Evolutionary conservation across 78 protist genomes (phyloP).

Genomic region (Dictyostelium capitatum): DNA sequence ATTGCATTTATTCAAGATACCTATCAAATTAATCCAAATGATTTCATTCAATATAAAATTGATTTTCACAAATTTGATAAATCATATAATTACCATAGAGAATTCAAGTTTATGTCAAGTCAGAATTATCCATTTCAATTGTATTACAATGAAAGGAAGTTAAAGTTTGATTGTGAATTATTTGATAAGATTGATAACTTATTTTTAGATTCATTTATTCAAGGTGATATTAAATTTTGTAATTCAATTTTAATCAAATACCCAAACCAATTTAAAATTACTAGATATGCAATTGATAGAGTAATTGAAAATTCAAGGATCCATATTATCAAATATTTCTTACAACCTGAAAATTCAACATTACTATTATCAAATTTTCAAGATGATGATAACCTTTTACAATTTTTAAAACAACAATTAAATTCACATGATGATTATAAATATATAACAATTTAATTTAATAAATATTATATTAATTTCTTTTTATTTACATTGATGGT

Average conservation of each 20-base stretch:
- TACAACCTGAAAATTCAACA: background rate
- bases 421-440: background rate
- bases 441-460: background rate
- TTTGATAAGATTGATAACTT: background rate
- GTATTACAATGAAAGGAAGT: no score
- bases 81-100: no score
- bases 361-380: background rate
- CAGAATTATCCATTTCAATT: no score
- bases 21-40: background rate
- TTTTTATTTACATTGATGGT: background rate
- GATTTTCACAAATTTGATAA: no score
- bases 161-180: no score
- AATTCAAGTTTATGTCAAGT: no score
- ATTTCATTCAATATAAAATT: no score
- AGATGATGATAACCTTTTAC: background rate
- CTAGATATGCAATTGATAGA: background rate
- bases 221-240: background rate
- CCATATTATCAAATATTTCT: background rate
- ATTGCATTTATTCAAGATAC: background rate
- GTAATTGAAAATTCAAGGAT: background rate
- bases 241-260: background rate
- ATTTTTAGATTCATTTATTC: slow-evolving; percentile 2
- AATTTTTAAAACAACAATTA: background rate
- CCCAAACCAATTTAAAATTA: background rate
- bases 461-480: no score